phyloP scores from a whole-genome alignment of 2,329 filamentous ascomycete genomes.

The Nemania bipapillata region DNA sequence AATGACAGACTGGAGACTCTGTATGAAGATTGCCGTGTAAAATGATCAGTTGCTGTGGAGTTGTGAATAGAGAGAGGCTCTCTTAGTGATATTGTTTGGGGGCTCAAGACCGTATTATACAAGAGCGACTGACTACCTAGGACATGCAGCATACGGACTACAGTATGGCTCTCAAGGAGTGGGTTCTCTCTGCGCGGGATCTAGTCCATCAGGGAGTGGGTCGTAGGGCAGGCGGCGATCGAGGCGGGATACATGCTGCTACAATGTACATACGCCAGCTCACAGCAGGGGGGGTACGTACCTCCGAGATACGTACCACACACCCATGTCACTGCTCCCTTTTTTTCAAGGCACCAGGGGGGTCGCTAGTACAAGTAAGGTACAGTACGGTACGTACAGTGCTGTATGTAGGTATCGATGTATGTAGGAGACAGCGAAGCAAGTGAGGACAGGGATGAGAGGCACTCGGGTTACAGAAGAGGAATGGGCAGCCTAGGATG shows the following conservation, averaged over 20 bases:
- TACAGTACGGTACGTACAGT: not conserved
- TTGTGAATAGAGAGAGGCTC: conserved; percentile 33
- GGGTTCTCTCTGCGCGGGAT: conserved; percentile 36
- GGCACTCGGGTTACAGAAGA: conserved; percentile 34
- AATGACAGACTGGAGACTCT: conserved; percentile 19
- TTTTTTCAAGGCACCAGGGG: conserved; percentile 18
- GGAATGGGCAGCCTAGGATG: conserved; percentile 32
- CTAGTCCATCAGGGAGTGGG: conserved; percentile 35
- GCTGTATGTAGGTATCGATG: not conserved
- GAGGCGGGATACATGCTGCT: conserved; percentile 29
- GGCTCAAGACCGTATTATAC: conserved; percentile 42
- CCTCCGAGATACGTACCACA: conserved; percentile 20
- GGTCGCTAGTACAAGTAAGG: not conserved
- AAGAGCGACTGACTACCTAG: conserved; percentile 29
- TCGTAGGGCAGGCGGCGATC: conserved; percentile 38
- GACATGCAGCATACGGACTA: conserved; percentile 29
- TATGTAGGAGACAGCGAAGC: conserved; percentile 28
- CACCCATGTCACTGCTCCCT: conserved; percentile 21
- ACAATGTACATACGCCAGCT: conserved; percentile 30
- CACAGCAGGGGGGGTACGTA: conserved; percentile 27
- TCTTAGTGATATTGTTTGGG: conserved; percentile 36
- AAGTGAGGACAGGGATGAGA: conserved; percentile 27
- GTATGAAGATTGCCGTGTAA: conserved; percentile 18
- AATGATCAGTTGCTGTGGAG: conserved; percentile 24
- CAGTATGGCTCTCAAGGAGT: conserved; percentile 29